A percentile compares a stretch with the other conserved stretches of the same genome.
phyloP scores from a whole-genome alignment of 345 rosid species.

The thale cress (Arabidopsis thaliana) region TAIR10.1 NC_003074.8:46501-47000 shows the following conservation, averaged over 20 bases:
- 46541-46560: conserved; percentile 27
- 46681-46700: conserved; percentile 87
- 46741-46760: conserved; percentile 48
- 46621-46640: conserved; percentile 66
- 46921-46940: background rate
- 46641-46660: conserved; percentile 89
- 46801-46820: conserved; percentile 58
- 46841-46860: conserved; percentile 71
- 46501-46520: background rate
- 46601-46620: conserved; percentile 33
- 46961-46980: conserved; percentile 40
- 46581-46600: conserved; percentile 9
- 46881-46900: conserved; percentile 58
- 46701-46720: conserved; percentile 52
- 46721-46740: background rate
- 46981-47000: conserved; percentile 69
- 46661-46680: conserved; percentile 94
- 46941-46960: conserved; percentile 26
- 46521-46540: background rate
- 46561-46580: conserved; percentile 34
- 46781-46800: conserved; percentile 79
- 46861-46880: conserved; percentile 54
- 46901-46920: conserved; percentile 53
- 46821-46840: conserved; percentile 47
- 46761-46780: conserved; percentile 56